Evolutionary conservation across 2,329 filamentous ascomycete genomes (phyloP), one percentile per base, ranked within the genome.

Genomic region (Epichloe glyceriae): DNA sequence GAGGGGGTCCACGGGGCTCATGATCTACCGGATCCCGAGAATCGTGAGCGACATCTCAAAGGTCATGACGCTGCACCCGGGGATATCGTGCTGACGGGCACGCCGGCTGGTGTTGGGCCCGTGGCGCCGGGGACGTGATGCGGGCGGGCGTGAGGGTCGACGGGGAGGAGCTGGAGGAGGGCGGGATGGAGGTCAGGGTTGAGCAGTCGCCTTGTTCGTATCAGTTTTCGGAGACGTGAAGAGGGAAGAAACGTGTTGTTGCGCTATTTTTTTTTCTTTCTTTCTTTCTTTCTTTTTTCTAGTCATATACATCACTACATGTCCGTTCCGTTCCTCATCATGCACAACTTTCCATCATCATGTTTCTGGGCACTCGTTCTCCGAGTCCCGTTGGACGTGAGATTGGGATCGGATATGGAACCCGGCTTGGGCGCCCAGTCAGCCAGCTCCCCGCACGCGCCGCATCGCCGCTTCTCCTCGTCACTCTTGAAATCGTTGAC

Each of bases 51-150:
- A 96, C 71, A 95, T 98, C 64, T 93, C 88, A 57, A 84, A 84
- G 65, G 90, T 97, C 52, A 96, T 97, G 89, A 89, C 88, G 8
- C 74, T 98, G 53, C 85, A 95, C 68, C 80, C 86, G 62, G 93
- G 46, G 93, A 98, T 67, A 83, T 98, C 62, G 82, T 98, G 46
- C 72, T 98, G 59, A 98, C 93, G n/a, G 93, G 93, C 17, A 98
- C 93, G 47, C 93, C 93, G 47, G 96, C 96, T 71, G 93, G 93
- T 12, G 93, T 98, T 2, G 93, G 93, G 1, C 76, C 83, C 19
- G 89, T 95, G 2, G 80, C 82, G 53, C 82, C 86, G 1, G 93
- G 2, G 90, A 98, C 70, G 74, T 91, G 34, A 88, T 98, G 78
- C 83, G 77, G 56, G 90, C 87, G 26, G 89, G 89, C 4, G 74